These are phyloP conservation scores for Salix arbutifolia DNA, from an alignment of 345 rosid genomes.

Conservation along the genomic window DNA sequence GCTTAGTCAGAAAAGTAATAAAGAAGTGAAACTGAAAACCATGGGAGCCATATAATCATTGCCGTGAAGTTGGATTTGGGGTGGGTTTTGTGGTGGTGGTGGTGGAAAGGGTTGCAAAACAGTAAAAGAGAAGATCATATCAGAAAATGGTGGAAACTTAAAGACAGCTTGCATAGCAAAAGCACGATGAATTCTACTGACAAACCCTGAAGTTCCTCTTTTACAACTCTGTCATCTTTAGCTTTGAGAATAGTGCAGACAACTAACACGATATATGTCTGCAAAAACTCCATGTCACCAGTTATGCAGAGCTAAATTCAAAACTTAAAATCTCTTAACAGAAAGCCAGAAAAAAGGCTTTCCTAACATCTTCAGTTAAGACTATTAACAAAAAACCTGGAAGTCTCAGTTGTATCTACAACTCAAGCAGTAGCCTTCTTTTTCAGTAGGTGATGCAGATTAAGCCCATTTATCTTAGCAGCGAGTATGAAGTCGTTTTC, in stretches of 20 bases:
- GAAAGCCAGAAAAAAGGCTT: background rate
- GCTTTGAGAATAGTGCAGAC: background rate
- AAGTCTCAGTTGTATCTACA: background rate
- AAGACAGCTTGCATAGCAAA: background rate
- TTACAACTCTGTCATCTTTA: background rate
- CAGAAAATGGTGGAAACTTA: background rate
- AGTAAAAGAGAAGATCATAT: background rate
- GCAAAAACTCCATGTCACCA: background rate
- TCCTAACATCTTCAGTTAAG: background rate
- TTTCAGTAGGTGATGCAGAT: constrained; percentile 60
- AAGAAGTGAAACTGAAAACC: too few relatives aligned
- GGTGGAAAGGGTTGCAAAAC: background rate
- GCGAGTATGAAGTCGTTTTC: constrained; percentile 96
- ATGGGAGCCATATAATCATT: too few relatives aligned
- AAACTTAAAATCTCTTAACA: background rate
- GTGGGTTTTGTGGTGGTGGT: background rate
- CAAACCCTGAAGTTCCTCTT: background rate
- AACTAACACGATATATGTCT: background rate
- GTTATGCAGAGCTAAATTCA: background rate
- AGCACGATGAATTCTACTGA: background rate
- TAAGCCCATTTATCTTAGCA: constrained; percentile 65
- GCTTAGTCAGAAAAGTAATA: too few relatives aligned
- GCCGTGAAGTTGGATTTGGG: too few relatives aligned
- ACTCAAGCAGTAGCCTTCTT: constrained; percentile 1
- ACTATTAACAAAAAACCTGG: background rate